These are phyloP conservation scores for Elsinoe arachidis DNA, from an alignment of 2,329 filamentous ascomycete species.

Conservation along the genomic window DNA sequence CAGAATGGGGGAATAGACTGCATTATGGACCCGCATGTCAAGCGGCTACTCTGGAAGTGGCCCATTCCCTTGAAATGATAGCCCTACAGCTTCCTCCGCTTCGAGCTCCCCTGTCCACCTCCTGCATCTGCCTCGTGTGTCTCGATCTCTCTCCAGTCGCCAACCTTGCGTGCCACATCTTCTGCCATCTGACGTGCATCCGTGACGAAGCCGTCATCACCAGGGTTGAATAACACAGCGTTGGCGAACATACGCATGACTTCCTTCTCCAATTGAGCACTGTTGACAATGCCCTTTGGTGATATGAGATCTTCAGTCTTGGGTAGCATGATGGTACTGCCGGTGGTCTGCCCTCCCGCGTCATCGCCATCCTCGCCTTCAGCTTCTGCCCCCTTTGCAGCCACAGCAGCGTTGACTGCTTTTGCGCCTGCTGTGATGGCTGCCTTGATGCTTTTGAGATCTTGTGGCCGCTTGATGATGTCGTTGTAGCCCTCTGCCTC, in stretches of 20 bases:
- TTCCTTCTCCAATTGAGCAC: constrained; percentile 83
- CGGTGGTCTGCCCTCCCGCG: constrained; percentile 20
- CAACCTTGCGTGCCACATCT: constrained; percentile 71
- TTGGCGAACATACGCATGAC: constrained; percentile 96
- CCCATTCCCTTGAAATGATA: too few relatives aligned
- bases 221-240: constrained; percentile 95
- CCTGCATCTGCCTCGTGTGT: constrained; percentile 23
- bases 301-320: constrained; percentile 70
- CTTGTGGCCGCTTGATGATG: constrained; percentile 44
- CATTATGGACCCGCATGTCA: too few relatives aligned
- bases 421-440: constrained; percentile 44
- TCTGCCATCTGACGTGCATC: constrained; percentile 85
- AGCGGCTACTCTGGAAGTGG: too few relatives aligned
- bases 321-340: constrained; percentile 53
- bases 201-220: constrained; percentile 80
- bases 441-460: constrained; percentile 43
- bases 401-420: constrained; percentile 47
- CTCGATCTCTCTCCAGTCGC: constrained; percentile 67
- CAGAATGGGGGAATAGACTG: too few relatives aligned
- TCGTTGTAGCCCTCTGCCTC: constrained; percentile 45
- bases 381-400: constrained; percentile 40
- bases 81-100: constrained; percentile 17
- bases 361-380: constrained; percentile 48
- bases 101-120: constrained; percentile 22
- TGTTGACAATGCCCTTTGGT: constrained; percentile 86